Evolutionary conservation across 768 basidiomycete genomes (phyloP).

Genomic region (Termitomyces sp.): DNA sequence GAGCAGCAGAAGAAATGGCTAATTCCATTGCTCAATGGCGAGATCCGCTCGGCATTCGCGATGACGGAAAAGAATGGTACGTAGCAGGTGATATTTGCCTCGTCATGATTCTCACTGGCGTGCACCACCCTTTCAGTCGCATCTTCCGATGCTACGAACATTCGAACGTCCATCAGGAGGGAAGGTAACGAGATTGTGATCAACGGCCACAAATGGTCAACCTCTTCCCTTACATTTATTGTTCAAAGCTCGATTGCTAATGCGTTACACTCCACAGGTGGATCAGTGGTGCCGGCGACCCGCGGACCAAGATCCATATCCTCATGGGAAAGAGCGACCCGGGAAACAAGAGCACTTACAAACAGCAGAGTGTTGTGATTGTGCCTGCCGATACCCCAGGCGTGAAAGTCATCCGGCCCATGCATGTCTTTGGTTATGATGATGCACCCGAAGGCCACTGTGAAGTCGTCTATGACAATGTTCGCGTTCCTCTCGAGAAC

Average conservation of each 20-base stretch:
- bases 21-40: constrained; percentile 80
- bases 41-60: constrained; percentile 91
- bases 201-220: constrained; percentile 94
- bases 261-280: constrained; percentile 53
- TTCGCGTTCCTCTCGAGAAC: constrained; percentile 81
- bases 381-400: constrained; percentile 89
- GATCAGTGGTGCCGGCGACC: constrained; percentile 97
- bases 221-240: background rate
- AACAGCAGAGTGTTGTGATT: constrained; percentile 91
- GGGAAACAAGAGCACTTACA: constrained; percentile 67
- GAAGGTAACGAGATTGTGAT: constrained; percentile 90
- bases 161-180: constrained; percentile 78
- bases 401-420: constrained; percentile 86
- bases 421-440: constrained; percentile 92
- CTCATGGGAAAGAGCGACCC: constrained; percentile 96
- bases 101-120: constrained; percentile 6
- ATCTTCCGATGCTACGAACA: constrained; percentile 96
- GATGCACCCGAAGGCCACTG: constrained; percentile 97
- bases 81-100: constrained; percentile 8
- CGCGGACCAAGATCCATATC: constrained; percentile 83
- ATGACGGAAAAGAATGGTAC: constrained; percentile 95
- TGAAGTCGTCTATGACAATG: constrained; percentile 93
- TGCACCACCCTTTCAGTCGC: constrained; percentile 48
- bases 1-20: constrained; percentile 94
- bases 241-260: background rate